A percentile compares a stretch with the other conserved stretches of the same genome.
Evolutionary conservation across 2,329 filamentous ascomycete genomes (phyloP).

Genomic region (Fusarium metavorans): DNA sequence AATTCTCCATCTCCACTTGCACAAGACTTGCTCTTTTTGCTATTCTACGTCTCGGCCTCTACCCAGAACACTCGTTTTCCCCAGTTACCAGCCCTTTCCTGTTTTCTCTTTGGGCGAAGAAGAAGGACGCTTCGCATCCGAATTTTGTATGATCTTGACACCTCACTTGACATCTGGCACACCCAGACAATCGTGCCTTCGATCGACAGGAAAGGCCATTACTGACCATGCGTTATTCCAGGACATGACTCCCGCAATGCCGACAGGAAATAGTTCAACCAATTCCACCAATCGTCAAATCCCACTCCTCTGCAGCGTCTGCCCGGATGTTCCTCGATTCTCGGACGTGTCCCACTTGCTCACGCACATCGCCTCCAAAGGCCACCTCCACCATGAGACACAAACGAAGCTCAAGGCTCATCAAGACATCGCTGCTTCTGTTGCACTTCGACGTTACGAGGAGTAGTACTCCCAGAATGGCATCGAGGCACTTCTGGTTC

Average conservation of each 20-base stretch:
- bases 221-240: slow-evolving; percentile 42
- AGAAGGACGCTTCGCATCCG: slow-evolving; percentile 9
- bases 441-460: slow-evolving; percentile 76
- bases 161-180: background rate
- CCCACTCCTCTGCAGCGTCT: slow-evolving; percentile 84
- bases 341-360: slow-evolving; percentile 92
- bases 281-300: slow-evolving; percentile 57
- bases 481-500: slow-evolving; percentile 79
- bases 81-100: slow-evolving; percentile 45
- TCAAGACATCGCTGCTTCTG: slow-evolving; percentile 73
- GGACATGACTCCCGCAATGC: slow-evolving; percentile 53
- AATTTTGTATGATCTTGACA: slow-evolving; percentile 1
- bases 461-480: slow-evolving; percentile 80
- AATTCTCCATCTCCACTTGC: slow-evolving; percentile 22
- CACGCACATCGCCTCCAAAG: slow-evolving; percentile 92
- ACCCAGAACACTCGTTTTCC: slow-evolving; percentile 21
- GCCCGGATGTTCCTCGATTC: slow-evolving; percentile 82
- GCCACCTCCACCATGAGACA: slow-evolving; percentile 88
- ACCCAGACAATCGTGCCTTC: background rate
- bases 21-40: slow-evolving; percentile 40
- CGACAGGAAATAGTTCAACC: slow-evolving; percentile 32
- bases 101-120: slow-evolving; percentile 16
- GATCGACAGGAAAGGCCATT: background rate
- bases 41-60: slow-evolving; percentile 38
- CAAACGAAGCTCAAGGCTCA: slow-evolving; percentile 80